These are phyloP conservation scores for Bipolaris gigantea DNA, from an alignment of 2,329 filamentous ascomycete species.

Conservation along the genomic window DNA sequence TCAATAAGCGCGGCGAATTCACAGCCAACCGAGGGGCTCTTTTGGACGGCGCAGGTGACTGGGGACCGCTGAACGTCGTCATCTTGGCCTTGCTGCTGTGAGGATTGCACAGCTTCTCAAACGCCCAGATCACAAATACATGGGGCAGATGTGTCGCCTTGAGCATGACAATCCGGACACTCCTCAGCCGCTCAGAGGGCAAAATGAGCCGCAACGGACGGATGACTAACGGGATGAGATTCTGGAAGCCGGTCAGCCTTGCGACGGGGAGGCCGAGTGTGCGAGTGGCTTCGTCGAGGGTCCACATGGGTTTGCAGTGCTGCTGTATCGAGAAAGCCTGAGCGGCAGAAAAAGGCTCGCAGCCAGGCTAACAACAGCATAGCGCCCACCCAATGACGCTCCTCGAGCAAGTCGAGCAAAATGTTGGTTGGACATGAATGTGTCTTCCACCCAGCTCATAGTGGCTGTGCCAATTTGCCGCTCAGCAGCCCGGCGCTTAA, in stretches of 20 bases:
- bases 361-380: constrained; percentile 12
- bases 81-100: constrained; percentile 23
- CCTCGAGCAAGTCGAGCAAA: neutral
- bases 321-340: constrained; percentile 25
- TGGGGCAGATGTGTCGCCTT: constrained; percentile 67
- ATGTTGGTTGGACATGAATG: constrained; percentile 20
- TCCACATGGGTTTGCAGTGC: constrained; percentile 9
- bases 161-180: constrained; percentile 60
- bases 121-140: constrained; percentile 68
- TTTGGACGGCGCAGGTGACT: constrained; percentile 30
- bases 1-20: constrained; percentile 37
- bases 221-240: constrained; percentile 73
- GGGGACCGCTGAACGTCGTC: constrained; percentile 39
- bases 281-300: constrained; percentile 6
- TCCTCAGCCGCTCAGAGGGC: constrained; percentile 65
- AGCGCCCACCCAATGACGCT: constrained; percentile 4
- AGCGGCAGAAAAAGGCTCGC: constrained; percentile 29
- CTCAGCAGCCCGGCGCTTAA: constrained; percentile 40
- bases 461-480: constrained; percentile 39
- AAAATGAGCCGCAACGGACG: constrained; percentile 72
- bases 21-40: constrained; percentile 35
- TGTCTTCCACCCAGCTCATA: constrained; percentile 10
- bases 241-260: constrained; percentile 52
- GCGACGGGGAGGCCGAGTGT: constrained; percentile 6
- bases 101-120: constrained; percentile 55